Evolutionary conservation across 768 basidiomycete genomes (phyloP).

Genomic region (Naganishia randhawae): DNA sequence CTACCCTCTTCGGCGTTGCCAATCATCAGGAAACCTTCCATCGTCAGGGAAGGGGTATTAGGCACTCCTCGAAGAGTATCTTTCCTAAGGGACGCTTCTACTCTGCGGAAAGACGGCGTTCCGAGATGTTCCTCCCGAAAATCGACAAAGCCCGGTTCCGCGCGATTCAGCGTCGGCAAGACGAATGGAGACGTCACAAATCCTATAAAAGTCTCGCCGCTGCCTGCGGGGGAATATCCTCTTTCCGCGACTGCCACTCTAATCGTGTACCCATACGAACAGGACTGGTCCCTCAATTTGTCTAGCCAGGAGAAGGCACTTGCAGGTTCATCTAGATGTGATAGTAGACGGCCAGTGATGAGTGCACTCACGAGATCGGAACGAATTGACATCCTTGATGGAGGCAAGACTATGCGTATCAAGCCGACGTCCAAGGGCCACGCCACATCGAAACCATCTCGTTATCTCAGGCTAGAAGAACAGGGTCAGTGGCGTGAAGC

Average conservation of each 20-base stretch:
- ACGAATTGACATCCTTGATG: constrained; percentile 15
- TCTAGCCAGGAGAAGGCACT: neutral
- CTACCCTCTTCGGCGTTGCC: neutral
- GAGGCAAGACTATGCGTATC: constrained; percentile 5
- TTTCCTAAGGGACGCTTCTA: neutral
- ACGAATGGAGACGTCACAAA: too few relatives aligned
- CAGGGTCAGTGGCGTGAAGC: neutral
- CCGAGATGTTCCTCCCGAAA: neutral
- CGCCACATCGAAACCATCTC: neutral
- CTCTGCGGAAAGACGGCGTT: neutral
- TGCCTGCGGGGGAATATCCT: constrained; percentile 6
- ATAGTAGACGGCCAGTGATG: neutral
- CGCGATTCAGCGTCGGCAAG: neutral
- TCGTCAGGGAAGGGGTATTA: neutral
- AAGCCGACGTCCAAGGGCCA: neutral
- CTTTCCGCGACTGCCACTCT: neutral
- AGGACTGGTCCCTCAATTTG: neutral
- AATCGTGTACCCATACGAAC: constrained; percentile 3
- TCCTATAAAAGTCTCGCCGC: neutral
- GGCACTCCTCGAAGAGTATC: constrained; percentile 9
- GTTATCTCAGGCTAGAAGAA: neutral
- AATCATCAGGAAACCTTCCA: neutral
- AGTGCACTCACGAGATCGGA: constrained; percentile 6
- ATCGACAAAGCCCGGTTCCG: neutral
- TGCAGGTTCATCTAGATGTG: neutral